phyloP scores from a whole-genome alignment of 2,329 filamentous ascomycete genomes.

The Niveomyces coronatus region DNA sequence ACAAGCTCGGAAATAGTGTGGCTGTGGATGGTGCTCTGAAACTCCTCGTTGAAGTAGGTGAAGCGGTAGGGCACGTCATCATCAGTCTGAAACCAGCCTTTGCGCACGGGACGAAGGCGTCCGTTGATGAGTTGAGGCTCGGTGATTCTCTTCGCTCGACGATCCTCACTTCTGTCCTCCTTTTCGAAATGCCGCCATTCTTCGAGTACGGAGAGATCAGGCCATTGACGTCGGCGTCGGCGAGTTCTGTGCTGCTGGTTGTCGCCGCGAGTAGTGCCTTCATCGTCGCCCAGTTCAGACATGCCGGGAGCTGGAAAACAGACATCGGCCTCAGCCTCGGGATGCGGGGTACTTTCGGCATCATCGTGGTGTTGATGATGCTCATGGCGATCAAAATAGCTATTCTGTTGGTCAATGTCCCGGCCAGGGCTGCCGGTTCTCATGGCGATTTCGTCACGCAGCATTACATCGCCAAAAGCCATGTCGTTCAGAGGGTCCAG shows the following conservation, averaged over 20 bases:
- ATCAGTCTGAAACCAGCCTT: slow-evolving; percentile 75
- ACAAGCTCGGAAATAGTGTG: slow-evolving; percentile 90
- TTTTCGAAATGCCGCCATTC: slow-evolving; percentile 90
- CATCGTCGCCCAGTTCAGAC: slow-evolving; percentile 75
- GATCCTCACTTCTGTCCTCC: slow-evolving; percentile 66
- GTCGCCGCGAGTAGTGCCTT: slow-evolving; percentile 39
- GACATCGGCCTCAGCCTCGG: slow-evolving; percentile 73
- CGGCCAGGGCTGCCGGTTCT: slow-evolving; percentile 20
- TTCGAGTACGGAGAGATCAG: slow-evolving; percentile 72
- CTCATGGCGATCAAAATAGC: slow-evolving; percentile 20
- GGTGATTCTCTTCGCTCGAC: slow-evolving; percentile 81
- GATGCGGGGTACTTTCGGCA: slow-evolving; percentile 38
- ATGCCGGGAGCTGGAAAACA: slow-evolving; percentile 70
- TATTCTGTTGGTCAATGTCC: slow-evolving; percentile 22
- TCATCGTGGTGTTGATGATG: slow-evolving; percentile 21
- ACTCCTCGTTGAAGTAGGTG: slow-evolving; percentile 97
- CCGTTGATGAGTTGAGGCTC: slow-evolving; percentile 91
- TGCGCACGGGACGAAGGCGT: slow-evolving; percentile 68
- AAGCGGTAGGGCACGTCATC: slow-evolving; percentile 91
- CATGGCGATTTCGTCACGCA: slow-evolving; percentile 51
- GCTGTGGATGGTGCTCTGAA: slow-evolving; percentile 91
- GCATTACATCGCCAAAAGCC: slow-evolving; percentile 59
- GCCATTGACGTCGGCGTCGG: slow-evolving; percentile 67
- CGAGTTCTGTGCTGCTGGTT: slow-evolving; percentile 30
- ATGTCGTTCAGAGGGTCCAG: slow-evolving; percentile 40